A percentile compares a stretch with the other conserved stretches of the same genome.
Evolutionary conservation across 345 rosid species (phyloP).

Genomic region (Mallotus nudiflorus): DNA sequence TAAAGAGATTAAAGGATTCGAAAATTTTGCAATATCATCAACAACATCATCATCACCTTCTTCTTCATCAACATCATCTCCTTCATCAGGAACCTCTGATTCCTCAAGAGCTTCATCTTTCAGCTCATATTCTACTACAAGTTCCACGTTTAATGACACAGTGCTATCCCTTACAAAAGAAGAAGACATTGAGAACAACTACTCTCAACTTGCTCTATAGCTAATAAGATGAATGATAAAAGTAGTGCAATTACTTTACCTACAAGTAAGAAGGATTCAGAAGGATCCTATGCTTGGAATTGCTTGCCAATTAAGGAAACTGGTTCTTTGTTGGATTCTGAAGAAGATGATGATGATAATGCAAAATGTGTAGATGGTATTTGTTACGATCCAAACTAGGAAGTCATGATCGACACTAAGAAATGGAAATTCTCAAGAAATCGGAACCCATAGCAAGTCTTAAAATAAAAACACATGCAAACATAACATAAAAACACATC

Average conservation of each 20-base stretch:
- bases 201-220: not conserved
- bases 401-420: no score
- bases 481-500: no score
- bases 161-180: conserved; percentile 5
- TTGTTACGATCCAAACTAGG: no score
- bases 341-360: conserved; percentile 10
- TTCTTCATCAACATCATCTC: conserved; percentile 14
- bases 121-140: conserved; percentile 27
- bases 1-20: conserved; percentile 58
- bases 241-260: not conserved
- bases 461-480: no score
- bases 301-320: conserved; percentile 26
- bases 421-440: no score
- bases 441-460: no score
- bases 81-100: conserved; percentile 28
- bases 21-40: conserved; percentile 20
- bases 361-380: no score
- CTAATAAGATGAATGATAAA: not conserved
- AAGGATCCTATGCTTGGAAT: conserved; percentile 29
- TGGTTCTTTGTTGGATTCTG: conserved; percentile 38
- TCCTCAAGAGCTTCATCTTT: conserved; percentile 30
- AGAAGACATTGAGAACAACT: not conserved
- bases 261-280: not conserved
- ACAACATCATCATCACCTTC: conserved; percentile 20
- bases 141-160: conserved; percentile 19